These are phyloP conservation scores for Anaeromyces robustus DNA, from an alignment of 192 early-diverging fungal genomes.

Conservation along the genomic window DNA sequence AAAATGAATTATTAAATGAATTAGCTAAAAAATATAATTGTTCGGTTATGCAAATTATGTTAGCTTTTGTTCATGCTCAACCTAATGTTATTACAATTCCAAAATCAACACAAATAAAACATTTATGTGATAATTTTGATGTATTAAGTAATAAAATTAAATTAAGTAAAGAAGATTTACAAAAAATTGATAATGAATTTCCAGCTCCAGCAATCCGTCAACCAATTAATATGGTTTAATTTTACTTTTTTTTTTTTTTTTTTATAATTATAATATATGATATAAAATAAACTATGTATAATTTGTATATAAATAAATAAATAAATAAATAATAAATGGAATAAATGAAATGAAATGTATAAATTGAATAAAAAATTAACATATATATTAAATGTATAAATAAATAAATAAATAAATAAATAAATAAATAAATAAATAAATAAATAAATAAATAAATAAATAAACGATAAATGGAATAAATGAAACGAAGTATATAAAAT, in stretches of 20 bases:
- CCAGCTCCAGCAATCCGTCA: neutral
- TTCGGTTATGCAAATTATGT: neutral
- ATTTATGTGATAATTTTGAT: neutral
- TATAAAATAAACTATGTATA: too few species aligned
- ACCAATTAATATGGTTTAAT: neutral
- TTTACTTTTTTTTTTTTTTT: neutral
- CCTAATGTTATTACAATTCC: neutral
- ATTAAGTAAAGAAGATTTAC: neutral
- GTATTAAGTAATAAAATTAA: neutral
- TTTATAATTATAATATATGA: too few species aligned
- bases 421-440: too few species aligned
- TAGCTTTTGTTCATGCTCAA: neutral
- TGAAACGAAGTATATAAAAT: too few species aligned
- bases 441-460: too few species aligned
- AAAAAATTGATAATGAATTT: neutral
- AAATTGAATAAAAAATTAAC: too few species aligned
- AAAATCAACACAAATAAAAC: neutral
- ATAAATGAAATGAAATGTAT: too few species aligned
- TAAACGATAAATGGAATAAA: too few species aligned
- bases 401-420: too few species aligned
- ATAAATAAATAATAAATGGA: too few species aligned
- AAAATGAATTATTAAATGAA: neutral
- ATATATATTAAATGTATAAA: too few species aligned
- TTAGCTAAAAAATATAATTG: neutral
- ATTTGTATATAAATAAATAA: too few species aligned